Evolutionary conservation across 352 stramenopile species (phyloP).

Genomic region (Phytopythium mirpurense): DNA sequence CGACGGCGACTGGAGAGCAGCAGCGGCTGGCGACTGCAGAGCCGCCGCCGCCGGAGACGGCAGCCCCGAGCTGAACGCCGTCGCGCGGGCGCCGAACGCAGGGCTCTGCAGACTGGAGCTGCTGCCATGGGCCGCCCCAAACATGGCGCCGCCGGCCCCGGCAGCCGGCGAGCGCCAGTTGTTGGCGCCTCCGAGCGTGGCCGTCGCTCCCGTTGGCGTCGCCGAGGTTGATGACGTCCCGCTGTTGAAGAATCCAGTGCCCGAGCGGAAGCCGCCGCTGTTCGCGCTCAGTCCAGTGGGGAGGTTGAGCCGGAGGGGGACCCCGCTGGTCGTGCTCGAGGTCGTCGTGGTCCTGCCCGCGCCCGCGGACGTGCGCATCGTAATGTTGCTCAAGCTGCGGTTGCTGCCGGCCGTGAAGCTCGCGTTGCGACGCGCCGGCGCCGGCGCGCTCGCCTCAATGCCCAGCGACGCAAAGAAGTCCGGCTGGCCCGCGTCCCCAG

Average conservation of each 20-base stretch:
- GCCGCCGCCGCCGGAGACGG: constrained; percentile 1
- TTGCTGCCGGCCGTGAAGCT: constrained; percentile 24
- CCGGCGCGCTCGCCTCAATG: constrained; percentile 21
- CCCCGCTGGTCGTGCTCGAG: constrained; percentile 1
- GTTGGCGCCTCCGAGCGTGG: constrained; percentile 8
- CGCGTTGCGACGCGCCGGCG: constrained; percentile 14
- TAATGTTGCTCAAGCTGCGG: constrained; percentile 28
- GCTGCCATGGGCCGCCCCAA: background rate
- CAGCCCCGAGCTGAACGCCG: constrained; percentile 5
- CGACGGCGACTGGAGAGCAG: constrained; percentile 1
- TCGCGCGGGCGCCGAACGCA: background rate
- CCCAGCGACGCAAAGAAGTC: constrained; percentile 58
- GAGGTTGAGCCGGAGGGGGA: background rate
- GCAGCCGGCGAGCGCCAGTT: constrained; percentile 3
- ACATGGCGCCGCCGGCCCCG: constrained; percentile 6
- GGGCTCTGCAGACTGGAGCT: constrained; percentile 6
- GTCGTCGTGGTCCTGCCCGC: background rate
- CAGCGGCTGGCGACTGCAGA: background rate
- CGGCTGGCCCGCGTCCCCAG: constrained; percentile 20
- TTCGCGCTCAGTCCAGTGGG: background rate
- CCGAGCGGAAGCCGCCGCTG: constrained; percentile 1
- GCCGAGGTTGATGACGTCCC: constrained; percentile 12
- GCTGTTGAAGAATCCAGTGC: constrained; percentile 17
- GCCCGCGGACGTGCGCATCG: constrained; percentile 5
- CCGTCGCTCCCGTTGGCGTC: constrained; percentile 10